Base-by-base conservation (phyloP, 2,329 filamentous ascomycete species). In the Leptographium procerum region DNA sequence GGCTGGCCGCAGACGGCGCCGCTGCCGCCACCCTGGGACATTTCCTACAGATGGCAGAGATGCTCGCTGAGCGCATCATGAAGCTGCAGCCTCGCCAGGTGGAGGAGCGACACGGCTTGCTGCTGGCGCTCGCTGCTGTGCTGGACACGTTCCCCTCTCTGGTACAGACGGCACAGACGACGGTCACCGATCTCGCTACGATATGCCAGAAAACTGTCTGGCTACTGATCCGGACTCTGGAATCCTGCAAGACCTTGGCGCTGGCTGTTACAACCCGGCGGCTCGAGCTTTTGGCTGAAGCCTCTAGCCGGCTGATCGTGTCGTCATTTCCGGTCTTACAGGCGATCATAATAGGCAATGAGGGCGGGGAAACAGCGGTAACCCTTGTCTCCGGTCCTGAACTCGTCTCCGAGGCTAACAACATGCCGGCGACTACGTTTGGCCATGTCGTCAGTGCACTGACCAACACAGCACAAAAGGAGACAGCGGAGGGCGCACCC, bases 91-190 rank as follows among this genome's bases (percentile, higher is more conserved):
- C 69, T 2, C 76, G 85, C 34, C 83, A 89, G 65, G 79, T 85
- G 2, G 86, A 89, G 65, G 84, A 88, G 65, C 76, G 83, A 1
- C 87, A 91, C 65, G 87, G 87, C 0, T 70, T 89, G 5, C 66
- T 88, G 0, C 69, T 87, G 9, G 79, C 80, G 33, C 71, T 87
- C n/a, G 80, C 85, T 1, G 76, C 80, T 6, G 71, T 87, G 0
- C 65, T 85, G 4, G 76, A 84, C 56, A 68, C 69, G 7, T 64
- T 81, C 13, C 74, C 77, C 0, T 65, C 64, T 4, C 59, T 76
- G 24, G 52, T 24, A 3, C 1, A 22, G n/a, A 29, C 52, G 9
- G 40, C 55, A 43, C 40, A 43, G 26, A 13, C 47, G 16, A 26
- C 45, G 26, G 22, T 22, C 36, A n/a, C n/a, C n/a, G 48, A 19